A percentile compares a stretch with the other conserved stretches of the same genome.
Conservation (phyloP, 1,284 basidiomycete genomes). For the Cutaneotrichosporon spelunceum region DNA sequence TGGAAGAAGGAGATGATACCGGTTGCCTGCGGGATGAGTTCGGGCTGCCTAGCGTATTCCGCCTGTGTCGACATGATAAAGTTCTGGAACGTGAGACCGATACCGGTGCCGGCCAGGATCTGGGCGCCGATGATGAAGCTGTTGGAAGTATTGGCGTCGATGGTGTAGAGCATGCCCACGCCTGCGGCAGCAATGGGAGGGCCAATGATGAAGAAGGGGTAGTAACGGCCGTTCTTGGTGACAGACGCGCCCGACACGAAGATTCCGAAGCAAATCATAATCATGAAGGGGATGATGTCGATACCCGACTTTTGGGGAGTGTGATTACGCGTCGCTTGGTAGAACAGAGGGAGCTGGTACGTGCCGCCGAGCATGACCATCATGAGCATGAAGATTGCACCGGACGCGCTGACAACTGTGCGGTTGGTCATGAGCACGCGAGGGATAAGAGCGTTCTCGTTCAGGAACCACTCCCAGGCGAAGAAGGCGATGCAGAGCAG, state of each 20-base stretch:
- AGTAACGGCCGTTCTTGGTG: conserved; percentile 51
- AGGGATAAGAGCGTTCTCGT: conserved; percentile 46
- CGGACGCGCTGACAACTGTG: conserved; percentile 43
- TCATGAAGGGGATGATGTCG: conserved; percentile 55
- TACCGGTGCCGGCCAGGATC: conserved; percentile 52
- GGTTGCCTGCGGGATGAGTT: conserved; percentile 44
- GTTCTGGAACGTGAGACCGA: conserved; percentile 46
- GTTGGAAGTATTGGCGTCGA: conserved; percentile 44
- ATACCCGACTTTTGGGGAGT: conserved; percentile 53
- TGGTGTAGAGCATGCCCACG: conserved; percentile 54
- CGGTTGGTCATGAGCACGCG: conserved; percentile 40
- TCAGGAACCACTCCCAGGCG: conserved; percentile 48
- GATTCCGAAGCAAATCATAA: conserved; percentile 47
- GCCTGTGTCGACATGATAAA: conserved; percentile 53
- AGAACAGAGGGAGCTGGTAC: conserved; percentile 54
- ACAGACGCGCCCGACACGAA: conserved; percentile 50
- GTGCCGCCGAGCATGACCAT: conserved; percentile 50
- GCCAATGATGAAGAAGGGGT: conserved; percentile 46
- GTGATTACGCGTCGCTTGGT: conserved; percentile 49
- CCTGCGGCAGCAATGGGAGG: conserved; percentile 49
- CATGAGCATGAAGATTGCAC: conserved; percentile 52
- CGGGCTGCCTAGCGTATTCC: conserved; percentile 45
- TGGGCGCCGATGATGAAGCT: conserved; percentile 54
- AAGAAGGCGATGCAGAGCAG: conserved; percentile 46
- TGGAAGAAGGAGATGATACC: conserved; percentile 52